Base-by-base conservation (phyloP, 1,139 yeast species). In the Entelexis paramagnoliae region DNA sequence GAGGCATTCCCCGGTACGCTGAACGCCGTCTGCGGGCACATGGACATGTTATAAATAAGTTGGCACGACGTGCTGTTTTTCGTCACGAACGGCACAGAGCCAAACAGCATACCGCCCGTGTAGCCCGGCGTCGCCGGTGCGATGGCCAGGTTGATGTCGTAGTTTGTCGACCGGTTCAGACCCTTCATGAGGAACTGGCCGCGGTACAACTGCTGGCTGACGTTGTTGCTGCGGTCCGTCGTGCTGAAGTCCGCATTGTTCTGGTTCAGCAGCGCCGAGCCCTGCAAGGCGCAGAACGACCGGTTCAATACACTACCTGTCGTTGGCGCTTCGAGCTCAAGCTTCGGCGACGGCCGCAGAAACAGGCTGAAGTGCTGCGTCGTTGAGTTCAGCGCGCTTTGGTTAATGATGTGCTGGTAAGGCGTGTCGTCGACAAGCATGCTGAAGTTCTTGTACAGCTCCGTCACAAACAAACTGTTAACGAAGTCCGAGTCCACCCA, bases 1-100 rank as follows among this genome's bases (percentile, higher is more conserved):
- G 67, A 59, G 7, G 67, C 66, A 50, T 70, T 70, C 2, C 82
- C 78, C 0, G 97, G 98, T 0, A 86, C 96, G 1, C 95, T 76
- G 66, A 88, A 91, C 0, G 96, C 94, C 34, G 89, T 93, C 49
- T 79, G 78, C 34, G 73, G 67, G 66, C 98, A 91, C 63, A 89
- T 87, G 1, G 77, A 80, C 51, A 91, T 69, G 55, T 79, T 83
- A 65, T 77, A 86, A 24, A 88, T 76, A 50, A 89, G 69, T 55
- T 83, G 79, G 64, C 98, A 91, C 1, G 85, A 65, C 24, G 71
- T 68, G 4, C 68, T 65, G 4, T 67, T 67, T 63, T 80, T 72
- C 2, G 96, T 84, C 24, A 74, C 72, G 61, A 89, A 85, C 49
- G 69, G 67, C 53, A 83, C 76, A 14, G 75, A 77, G 24, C 72